Conservation (phyloP, 805 yeast genomes). For the Nakazawaea anatomiae region DNA sequence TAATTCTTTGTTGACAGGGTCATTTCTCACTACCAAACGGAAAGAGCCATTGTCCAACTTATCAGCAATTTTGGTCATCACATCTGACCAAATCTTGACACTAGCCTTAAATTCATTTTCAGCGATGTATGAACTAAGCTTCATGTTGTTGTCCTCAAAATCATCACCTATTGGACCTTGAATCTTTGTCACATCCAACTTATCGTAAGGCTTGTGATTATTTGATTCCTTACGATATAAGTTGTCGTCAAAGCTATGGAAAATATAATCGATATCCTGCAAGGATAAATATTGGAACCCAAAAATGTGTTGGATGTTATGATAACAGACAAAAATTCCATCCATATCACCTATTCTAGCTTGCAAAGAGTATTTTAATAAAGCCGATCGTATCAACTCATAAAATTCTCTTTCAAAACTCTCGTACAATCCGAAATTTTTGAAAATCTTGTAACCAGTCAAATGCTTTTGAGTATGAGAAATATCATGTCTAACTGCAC, state of each 20-base stretch:
- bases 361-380: slow-evolving; percentile 82
- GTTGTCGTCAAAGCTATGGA: slow-evolving; percentile 41
- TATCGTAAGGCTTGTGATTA: background rate
- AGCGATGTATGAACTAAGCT: slow-evolving; percentile 46
- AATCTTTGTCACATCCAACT: slow-evolving; percentile 1
- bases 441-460: slow-evolving; percentile 62
- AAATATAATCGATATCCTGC: slow-evolving; percentile 58
- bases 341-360: slow-evolving; percentile 97
- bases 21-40: slow-evolving; percentile 23
- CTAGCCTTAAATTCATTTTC: slow-evolving; percentile 63
- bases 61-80: slow-evolving; percentile 33
- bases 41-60: slow-evolving; percentile 28
- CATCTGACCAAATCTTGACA: slow-evolving; percentile 40
- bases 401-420: slow-evolving; percentile 77
- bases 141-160: slow-evolving; percentile 23
- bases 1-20: slow-evolving; percentile 2
- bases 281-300: slow-evolving; percentile 89
- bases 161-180: slow-evolving; percentile 4
- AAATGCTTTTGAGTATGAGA: slow-evolving; percentile 45
- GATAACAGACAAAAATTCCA: slow-evolving; percentile 90
- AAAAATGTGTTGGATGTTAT: slow-evolving; percentile 71
- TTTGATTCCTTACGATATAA: slow-evolving; percentile 10
- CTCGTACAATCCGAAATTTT: slow-evolving; percentile 59
- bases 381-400: slow-evolving; percentile 70
- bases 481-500: slow-evolving; percentile 76